Evolutionary conservation across 1,284 basidiomycete genomes (phyloP), one percentile per base, ranked within the genome.

Genomic region (Trichosporon sp.): DNA sequence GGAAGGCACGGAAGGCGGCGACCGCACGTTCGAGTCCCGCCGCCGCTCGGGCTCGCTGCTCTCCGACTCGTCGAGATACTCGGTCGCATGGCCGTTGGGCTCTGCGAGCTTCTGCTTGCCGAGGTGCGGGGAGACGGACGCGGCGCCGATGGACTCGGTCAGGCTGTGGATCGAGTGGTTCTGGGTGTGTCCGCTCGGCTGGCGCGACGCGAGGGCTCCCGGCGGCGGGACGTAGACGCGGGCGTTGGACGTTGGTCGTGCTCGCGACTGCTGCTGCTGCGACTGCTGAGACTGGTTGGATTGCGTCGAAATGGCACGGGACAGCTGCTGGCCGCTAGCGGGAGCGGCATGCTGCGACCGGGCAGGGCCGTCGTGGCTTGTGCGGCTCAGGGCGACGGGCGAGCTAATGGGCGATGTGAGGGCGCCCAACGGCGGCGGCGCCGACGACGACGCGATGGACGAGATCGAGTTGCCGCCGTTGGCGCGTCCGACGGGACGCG

Each of bases 401-500:
- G 56, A 60, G 56, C 56, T 60, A 47, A 32, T 62, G 15, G 29
- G 63, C 9, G 60, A 65, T 7, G 47, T 51, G 34, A 34, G 29
- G 32, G n/a, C 62, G 42, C 11, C 32, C 23, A 53, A n/a, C 9
- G 67, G 63, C 13, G 56, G 27, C 18, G 68, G 27, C 18, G 65
- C n/a, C 21, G 65, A 32, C 8, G 64, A 67, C 27, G 68, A 67
- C 1, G 56, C 27, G n/a, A 62, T 42, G 18, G 70, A 67, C 11
- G 70, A 68, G 25, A 64, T 29, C 21, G 62, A 66, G 15, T 35
- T 35, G 44, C 64, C n/a, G 64, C 53, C 29, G 67, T 38, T 44
- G 56, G 65, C 38, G 67, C 9, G 72, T 69, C 80, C 73, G 25
- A 82, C 74, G 1, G 80, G 80, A 23, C 80, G 73, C 2, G 78